phyloP scores from a whole-genome alignment of 176 grass and related monocot species.

The Zoysia pacifica region DNA sequence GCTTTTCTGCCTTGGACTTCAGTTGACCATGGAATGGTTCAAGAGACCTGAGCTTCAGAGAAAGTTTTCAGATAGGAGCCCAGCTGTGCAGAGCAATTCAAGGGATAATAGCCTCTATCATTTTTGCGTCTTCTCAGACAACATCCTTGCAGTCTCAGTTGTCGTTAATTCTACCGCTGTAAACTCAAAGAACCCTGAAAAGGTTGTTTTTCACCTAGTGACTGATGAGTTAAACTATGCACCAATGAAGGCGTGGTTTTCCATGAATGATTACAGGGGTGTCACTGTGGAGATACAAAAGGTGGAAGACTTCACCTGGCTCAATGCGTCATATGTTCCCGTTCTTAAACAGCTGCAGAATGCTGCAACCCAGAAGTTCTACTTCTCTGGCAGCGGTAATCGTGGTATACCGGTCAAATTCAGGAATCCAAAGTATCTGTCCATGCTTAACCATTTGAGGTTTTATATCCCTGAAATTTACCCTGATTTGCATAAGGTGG shows the following conservation, averaged over 20 bases:
- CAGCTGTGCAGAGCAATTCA: slow-evolving; percentile 56
- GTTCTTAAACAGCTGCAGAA: slow-evolving; percentile 96
- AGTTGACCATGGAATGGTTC: slow-evolving; percentile 89
- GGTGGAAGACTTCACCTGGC: slow-evolving; percentile 93
- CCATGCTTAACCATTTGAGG: slow-evolving; percentile 94
- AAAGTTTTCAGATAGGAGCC: slow-evolving; percentile 59
- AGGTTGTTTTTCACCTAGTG: slow-evolving; percentile 91
- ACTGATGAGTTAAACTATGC: slow-evolving; percentile 94
- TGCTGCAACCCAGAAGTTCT: slow-evolving; percentile 88
- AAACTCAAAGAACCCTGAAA: slow-evolving; percentile 75
- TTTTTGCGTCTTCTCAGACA: slow-evolving; percentile 95
- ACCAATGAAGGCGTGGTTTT: slow-evolving; percentile 95
- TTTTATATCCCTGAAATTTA: slow-evolving; percentile 99
- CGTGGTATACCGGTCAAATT: slow-evolving; percentile 85
- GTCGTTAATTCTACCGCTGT: slow-evolving; percentile 83
- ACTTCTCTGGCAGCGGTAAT: slow-evolving; percentile 84
- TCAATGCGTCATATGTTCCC: slow-evolving; percentile 91
- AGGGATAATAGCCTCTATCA: slow-evolving; percentile 86
- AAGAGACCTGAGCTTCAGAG: slow-evolving; percentile 65
- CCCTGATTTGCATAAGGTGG: slow-evolving; percentile 80
- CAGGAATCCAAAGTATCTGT: slow-evolving; percentile 96
- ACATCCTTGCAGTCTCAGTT: slow-evolving; percentile 90
- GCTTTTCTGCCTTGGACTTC: slow-evolving; percentile 87
- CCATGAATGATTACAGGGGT: slow-evolving; percentile 74
- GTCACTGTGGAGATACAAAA: slow-evolving; percentile 85